Conservation (phyloP, 768 basidiomycete genomes). For the Russula lepida region DNA sequence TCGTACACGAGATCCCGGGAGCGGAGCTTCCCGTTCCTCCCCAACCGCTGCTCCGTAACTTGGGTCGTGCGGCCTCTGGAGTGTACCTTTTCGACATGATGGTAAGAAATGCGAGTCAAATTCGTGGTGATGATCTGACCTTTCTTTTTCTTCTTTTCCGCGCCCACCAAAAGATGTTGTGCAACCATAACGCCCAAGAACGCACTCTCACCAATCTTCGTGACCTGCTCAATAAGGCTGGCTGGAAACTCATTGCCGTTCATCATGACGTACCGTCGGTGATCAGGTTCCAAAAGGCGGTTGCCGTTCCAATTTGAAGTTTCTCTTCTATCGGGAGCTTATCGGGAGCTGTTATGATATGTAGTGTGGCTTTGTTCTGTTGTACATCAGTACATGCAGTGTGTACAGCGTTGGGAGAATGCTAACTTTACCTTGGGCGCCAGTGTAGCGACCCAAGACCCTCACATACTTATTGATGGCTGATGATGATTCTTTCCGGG, state of each 20-base stretch:
- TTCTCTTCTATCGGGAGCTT: too few relatives aligned
- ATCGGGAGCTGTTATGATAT: too few relatives aligned
- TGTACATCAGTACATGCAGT: too few relatives aligned
- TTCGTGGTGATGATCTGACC: not conserved
- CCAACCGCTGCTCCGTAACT: slow-evolving; percentile 22
- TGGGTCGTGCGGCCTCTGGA: slow-evolving; percentile 18
- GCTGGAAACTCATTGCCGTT: not conserved
- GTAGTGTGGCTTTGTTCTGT: too few relatives aligned
- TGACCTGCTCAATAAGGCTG: not conserved
- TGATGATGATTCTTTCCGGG: too few relatives aligned
- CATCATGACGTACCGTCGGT: not conserved
- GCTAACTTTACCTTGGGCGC: too few relatives aligned
- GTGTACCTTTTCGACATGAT: slow-evolving; percentile 19
- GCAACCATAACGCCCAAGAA: not conserved
- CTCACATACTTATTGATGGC: too few relatives aligned
- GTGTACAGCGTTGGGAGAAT: too few relatives aligned
- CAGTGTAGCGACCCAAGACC: too few relatives aligned
- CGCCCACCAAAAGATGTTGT: not conserved
- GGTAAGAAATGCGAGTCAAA: slow-evolving; percentile 7
- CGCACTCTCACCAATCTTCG: slow-evolving; percentile 2
- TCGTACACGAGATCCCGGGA: slow-evolving; percentile 13
- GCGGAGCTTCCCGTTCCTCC: slow-evolving; percentile 18
- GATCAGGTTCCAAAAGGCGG: not conserved
- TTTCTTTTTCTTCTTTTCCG: not conserved
- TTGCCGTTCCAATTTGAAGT: not conserved